Evolutionary conservation across 2,329 filamentous ascomycete genomes (phyloP).

Genomic region (Paraconiothyrium sp.): DNA sequence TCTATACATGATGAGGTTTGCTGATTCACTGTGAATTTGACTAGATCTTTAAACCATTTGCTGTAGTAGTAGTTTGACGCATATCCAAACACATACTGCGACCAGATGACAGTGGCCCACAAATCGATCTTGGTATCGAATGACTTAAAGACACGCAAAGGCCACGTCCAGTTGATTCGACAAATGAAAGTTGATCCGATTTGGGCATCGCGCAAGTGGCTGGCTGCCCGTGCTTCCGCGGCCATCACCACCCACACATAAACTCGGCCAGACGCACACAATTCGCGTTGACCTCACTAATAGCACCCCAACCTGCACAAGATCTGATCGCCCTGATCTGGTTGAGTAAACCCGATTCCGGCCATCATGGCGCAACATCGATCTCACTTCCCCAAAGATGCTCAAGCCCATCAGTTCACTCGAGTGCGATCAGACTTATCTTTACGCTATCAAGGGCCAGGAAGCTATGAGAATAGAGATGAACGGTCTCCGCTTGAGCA

Average conservation of each 20-base stretch:
- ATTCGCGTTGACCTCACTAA: background rate
- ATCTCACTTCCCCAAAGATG: background rate
- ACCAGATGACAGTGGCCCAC: background rate
- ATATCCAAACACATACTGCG: background rate
- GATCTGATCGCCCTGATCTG: too few species aligned
- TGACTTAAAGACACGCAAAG: background rate
- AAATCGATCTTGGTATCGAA: background rate
- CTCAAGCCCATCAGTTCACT: background rate
- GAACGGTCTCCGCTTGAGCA: background rate
- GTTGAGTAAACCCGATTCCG: too few species aligned
- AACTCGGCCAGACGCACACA: background rate
- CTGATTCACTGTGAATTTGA: background rate
- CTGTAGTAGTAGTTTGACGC: background rate
- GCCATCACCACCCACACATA: background rate
- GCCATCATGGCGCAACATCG: background rate
- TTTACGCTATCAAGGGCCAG: background rate
- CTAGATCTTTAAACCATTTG: background rate
- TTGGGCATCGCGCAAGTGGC: background rate
- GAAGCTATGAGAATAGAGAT: background rate
- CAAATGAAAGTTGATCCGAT: background rate
- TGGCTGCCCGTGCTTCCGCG: background rate
- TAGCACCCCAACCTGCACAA: background rate
- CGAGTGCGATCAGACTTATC: background rate
- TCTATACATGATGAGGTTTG: background rate
- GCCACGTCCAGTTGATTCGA: too few species aligned